phyloP scores from a whole-genome alignment of 2,329 filamentous ascomycete genomes.

The Mycosphaerelloides madeirae region DNA sequence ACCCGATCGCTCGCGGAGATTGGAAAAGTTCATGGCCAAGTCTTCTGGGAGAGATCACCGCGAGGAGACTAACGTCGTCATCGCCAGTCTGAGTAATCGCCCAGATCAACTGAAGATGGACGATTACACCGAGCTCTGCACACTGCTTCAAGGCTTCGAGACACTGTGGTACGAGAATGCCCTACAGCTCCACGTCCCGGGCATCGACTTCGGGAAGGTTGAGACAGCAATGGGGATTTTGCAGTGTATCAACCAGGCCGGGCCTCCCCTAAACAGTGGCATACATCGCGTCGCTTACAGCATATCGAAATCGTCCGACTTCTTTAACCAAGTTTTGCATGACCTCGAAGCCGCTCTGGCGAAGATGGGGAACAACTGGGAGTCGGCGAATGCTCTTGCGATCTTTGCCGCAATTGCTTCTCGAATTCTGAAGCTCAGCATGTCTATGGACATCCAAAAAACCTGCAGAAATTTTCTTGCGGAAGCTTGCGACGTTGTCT shows the following conservation, averaged over 20 bases:
- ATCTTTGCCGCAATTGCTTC: conserved; percentile 16
- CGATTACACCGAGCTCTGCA: conserved; percentile 52
- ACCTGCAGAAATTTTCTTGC: conserved; percentile 31
- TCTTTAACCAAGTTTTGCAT: conserved; percentile 9
- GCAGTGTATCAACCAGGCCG: conserved; percentile 53
- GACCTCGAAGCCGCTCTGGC: conserved; percentile 9
- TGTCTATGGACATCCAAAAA: background rate
- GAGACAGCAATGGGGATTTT: conserved; percentile 48
- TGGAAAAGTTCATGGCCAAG: conserved; percentile 6
- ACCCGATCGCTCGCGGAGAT: background rate
- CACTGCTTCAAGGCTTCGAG: conserved; percentile 42
- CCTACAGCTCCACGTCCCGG: conserved; percentile 49
- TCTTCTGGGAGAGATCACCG: background rate
- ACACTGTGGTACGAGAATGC: conserved; percentile 49
- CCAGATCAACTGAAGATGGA: conserved; percentile 45
- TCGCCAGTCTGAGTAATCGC: conserved; percentile 49
- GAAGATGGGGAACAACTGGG: conserved; percentile 24
- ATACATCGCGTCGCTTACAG: conserved; percentile 31
- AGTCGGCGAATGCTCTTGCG: conserved; percentile 19
- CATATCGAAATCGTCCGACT: background rate
- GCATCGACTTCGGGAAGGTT: conserved; percentile 56
- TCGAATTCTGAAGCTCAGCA: conserved; percentile 19
- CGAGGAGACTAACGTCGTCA: conserved; percentile 19
- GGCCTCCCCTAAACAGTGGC: conserved; percentile 27
- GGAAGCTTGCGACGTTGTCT: conserved; percentile 40